Percentiles rank a stretch among this genome's conserved stretches.
Evolutionary conservation across 169 alveolate species (phyloP).

Genomic region (Plasmodium cynomolgi): DNA sequence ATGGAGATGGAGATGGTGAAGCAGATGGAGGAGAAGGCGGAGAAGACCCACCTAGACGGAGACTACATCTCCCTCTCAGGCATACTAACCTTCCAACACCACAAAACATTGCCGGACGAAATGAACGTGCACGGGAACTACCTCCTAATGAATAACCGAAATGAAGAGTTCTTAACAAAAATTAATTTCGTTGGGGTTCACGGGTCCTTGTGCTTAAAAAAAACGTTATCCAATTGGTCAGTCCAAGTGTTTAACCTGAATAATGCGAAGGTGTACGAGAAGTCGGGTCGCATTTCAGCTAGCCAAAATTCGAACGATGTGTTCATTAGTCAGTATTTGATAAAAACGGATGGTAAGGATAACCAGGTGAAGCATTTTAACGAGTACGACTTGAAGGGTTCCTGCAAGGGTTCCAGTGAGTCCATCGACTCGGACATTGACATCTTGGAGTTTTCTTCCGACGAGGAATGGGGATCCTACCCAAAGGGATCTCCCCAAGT

Average conservation of each 20-base stretch:
- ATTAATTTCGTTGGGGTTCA: conserved; percentile 35
- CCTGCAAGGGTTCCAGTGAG: conserved; percentile 27
- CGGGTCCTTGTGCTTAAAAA: conserved; percentile 58
- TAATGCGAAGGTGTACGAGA: conserved; percentile 20
- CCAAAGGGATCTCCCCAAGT: background rate
- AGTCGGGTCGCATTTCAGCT: conserved; percentile 69
- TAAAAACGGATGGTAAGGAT: conserved; percentile 61
- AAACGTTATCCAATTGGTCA: conserved; percentile 67
- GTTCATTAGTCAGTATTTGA: conserved; percentile 59
- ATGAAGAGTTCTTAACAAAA: conserved; percentile 67
- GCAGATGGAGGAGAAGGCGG: background rate
- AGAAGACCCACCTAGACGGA: background rate
- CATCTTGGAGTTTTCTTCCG: conserved; percentile 36
- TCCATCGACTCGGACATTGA: conserved; percentile 65
- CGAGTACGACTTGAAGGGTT: conserved; percentile 39
- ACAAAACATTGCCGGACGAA: background rate
- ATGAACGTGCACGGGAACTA: conserved; percentile 32
- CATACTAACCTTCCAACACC: conserved; percentile 30
- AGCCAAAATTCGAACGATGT: conserved; percentile 74
- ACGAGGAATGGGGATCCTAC: conserved; percentile 10
- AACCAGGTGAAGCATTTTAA: conserved; percentile 45
- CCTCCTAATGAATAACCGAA: conserved; percentile 49
- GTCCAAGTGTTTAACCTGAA: conserved; percentile 23
- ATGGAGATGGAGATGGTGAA: background rate
- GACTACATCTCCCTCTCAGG: conserved; percentile 37